Percentiles rank a stretch among this genome's conserved stretches.
These are phyloP conservation scores for Fusarium bulbicola DNA, from an alignment of 2,329 filamentous ascomycete species.

Conservation along the genomic window DNA sequence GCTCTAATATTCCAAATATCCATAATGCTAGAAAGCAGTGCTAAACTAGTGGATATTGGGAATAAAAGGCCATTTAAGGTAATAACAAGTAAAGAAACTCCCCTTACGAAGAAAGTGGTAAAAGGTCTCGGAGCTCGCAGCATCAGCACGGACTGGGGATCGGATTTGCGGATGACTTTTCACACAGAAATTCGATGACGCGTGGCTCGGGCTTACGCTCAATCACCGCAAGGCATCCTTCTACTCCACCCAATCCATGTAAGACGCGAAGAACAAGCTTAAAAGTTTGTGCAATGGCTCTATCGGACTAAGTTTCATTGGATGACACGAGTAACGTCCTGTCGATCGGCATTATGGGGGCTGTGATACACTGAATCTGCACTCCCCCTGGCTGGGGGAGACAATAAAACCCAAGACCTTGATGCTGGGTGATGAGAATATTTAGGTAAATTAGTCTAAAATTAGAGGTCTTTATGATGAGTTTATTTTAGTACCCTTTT, in stretches of 20 bases:
- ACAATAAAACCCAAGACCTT: too few relatives aligned
- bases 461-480: too few relatives aligned
- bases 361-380: neutral
- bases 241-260: neutral
- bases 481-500: too few relatives aligned
- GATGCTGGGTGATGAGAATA: fast-evolving
- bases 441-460: too few relatives aligned
- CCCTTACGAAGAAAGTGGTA: too few relatives aligned
- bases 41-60: neutral
- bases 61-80: too few relatives aligned
- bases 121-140: too few relatives aligned
- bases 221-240: neutral
- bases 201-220: neutral
- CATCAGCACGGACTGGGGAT: too few relatives aligned
- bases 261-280: neutral
- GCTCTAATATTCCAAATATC: fast-evolving
- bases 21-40: neutral
- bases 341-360: neutral
- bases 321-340: fast-evolving
- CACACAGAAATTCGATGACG: too few relatives aligned
- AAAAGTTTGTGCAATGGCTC: neutral
- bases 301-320: fast-evolving
- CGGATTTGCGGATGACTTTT: too few relatives aligned
- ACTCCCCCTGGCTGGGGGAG: too few relatives aligned
- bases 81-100: too few relatives aligned